Evolutionary conservation across 2,329 filamentous ascomycete species (phyloP).

Genomic region (Colletotrichum liriopes): DNA sequence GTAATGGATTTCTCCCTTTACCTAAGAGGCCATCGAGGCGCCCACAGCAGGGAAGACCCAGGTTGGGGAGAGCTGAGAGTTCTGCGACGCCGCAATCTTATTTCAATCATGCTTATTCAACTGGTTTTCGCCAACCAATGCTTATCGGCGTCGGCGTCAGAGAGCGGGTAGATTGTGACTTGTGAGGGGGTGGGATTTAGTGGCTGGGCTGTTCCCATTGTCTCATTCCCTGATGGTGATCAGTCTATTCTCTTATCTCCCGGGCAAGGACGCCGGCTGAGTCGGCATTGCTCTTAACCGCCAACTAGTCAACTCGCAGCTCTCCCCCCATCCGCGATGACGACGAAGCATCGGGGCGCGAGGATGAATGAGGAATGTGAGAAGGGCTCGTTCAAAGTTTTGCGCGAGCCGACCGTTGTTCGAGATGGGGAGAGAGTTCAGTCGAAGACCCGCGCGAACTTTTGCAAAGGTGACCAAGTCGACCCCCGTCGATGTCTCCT

Average conservation of each 20-base stretch:
- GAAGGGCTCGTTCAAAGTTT: constrained; percentile 10
- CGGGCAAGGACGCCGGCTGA: constrained; percentile 31
- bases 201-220: background rate
- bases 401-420: background rate
- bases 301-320: background rate
- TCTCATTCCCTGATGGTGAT: background rate
- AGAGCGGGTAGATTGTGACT: constrained; percentile 14
- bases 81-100: constrained; percentile 35
- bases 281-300: constrained; percentile 21
- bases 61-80: constrained; percentile 1
- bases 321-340: background rate
- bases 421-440: constrained; percentile 4
- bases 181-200: background rate
- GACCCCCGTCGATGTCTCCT: background rate
- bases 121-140: constrained; percentile 4
- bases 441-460: constrained; percentile 19
- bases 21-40: constrained; percentile 5
- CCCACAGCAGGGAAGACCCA: constrained; percentile 25
- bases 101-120: constrained; percentile 39
- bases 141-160: constrained; percentile 22
- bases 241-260: constrained; percentile 26
- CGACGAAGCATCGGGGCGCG: constrained; percentile 27
- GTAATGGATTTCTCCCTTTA: constrained; percentile 20
- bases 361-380: constrained; percentile 37
- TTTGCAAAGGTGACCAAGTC: constrained; percentile 24